Base-by-base conservation (phyloP, 768 basidiomycete species). In the Gloeostereum incarnatum region DNA sequence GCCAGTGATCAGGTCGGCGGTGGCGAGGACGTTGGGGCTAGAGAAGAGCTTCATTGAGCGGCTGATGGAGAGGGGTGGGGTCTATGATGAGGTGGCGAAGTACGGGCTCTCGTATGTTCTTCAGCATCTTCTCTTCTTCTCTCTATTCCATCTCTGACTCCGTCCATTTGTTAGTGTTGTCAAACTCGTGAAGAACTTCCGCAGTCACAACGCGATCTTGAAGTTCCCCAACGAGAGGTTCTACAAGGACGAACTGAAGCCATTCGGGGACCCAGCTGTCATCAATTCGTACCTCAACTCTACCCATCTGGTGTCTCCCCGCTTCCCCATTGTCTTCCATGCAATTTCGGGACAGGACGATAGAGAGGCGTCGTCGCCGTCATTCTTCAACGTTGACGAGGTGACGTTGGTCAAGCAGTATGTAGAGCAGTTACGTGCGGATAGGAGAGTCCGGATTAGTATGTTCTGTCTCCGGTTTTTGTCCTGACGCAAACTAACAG, bases 351-450 rank as follows among this genome's bases (percentile, higher is more conserved):
- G 81, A 13, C 71, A 71, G 45, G 79, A 84, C 47, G 68, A 71
- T 19, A 68, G 78, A n/a, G 80, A 84, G 48, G 68, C 71, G 2
- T 65, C 69, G 0, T 81, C 80, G 0, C 81, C 80, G 1, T 82
- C 78, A 0, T 82, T 79, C 54, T 83, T 82, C 62, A 84, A 84
- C 41, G 66, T 74, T 25, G 67, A 74, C 20, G 80, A 83, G 45
- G 65, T 63, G 0, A 50, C 68, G 0, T 66, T 71, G 31, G 73
- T 81, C 32, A 72, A 69, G 45, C 45, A 49, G 0, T 82, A 81
- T 26, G 51, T n/a, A 37, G 41, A 26, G 7, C 39, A n/a, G 13
- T 37, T 51, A 18, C 22, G 39, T 3, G 41, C 20, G 4, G 55
- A 59, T 25, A 34, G 44, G 8, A 45, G 40, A n/a, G 42, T 48